Conservation (phyloP, 371 early-diverging fungal species). For the Mucor plumbeus region DNA sequence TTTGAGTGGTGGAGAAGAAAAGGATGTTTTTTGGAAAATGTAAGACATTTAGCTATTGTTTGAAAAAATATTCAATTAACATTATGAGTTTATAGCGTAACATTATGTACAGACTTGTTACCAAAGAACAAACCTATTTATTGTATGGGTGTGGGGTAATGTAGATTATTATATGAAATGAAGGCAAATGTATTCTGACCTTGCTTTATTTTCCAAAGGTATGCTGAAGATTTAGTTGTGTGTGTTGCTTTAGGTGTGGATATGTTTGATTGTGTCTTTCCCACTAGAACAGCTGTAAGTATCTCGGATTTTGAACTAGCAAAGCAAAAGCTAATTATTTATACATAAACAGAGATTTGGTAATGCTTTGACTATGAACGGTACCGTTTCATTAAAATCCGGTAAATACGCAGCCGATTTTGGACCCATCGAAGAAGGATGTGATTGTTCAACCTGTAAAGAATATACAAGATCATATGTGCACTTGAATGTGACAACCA, state of each 20-base stretch:
- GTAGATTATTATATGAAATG: background rate
- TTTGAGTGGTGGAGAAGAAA: constrained; percentile 94
- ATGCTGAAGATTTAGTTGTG: constrained; percentile 93
- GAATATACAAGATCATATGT: constrained; percentile 85
- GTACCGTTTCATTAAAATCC: constrained; percentile 74
- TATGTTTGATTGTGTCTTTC: constrained; percentile 98
- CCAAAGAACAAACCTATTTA: constrained; percentile 91
- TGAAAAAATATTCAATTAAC: background rate
- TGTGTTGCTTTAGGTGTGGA: constrained; percentile 95
- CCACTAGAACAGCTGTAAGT: constrained; percentile 91
- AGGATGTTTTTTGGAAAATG: constrained; percentile 91
- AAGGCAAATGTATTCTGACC: background rate
- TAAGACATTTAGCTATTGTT: constrained; percentile 27
- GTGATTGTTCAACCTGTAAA: constrained; percentile 88
- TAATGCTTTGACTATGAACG: constrained; percentile 83
- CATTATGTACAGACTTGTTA: constrained; percentile 82
- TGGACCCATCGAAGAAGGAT: constrained; percentile 82
- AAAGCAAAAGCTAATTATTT: background rate
- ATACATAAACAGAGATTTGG: constrained; percentile 77
- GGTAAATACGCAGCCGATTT: constrained; percentile 69
- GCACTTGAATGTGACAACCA: constrained; percentile 61
- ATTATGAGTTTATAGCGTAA: constrained; percentile 55
- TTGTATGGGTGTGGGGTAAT: constrained; percentile 97
- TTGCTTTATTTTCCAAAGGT: constrained; percentile 58
- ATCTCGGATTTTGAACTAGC: background rate